A percentile compares a stretch with the other conserved stretches of the same genome.
Evolutionary conservation across 805 yeast species (phyloP).

Genomic region (Torulaspora franciscae): DNA sequence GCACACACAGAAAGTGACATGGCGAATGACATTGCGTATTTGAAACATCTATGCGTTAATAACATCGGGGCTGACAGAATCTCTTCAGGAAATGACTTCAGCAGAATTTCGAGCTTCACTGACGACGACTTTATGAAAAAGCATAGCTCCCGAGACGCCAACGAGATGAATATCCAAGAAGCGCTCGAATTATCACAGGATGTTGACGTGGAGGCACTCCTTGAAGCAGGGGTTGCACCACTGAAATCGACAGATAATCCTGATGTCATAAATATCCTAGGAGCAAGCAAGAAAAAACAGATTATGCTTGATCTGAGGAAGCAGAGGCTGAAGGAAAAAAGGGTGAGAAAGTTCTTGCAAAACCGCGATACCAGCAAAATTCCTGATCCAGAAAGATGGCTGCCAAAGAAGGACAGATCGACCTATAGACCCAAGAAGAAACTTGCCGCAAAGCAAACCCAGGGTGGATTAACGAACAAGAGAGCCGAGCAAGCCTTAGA

Average conservation of each 20-base stretch:
- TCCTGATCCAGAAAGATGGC: constrained; percentile 80
- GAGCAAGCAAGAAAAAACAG: constrained; percentile 15
- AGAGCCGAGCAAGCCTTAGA: constrained; percentile 33
- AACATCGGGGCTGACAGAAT: constrained; percentile 20
- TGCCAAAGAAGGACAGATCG: constrained; percentile 80
- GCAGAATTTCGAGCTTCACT: constrained; percentile 7
- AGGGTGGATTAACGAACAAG: constrained; percentile 55
- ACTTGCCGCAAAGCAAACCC: constrained; percentile 47
- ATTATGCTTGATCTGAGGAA: constrained; percentile 31
- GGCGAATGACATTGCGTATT: constrained; percentile 17
- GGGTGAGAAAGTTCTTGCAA: constrained; percentile 21
- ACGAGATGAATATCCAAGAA: constrained; percentile 12
- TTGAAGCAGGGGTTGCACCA: constrained; percentile 20
- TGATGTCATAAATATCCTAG: constrained; percentile 16
- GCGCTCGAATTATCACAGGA: constrained; percentile 19
- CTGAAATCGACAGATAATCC: constrained; percentile 15
- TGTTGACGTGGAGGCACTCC: constrained; percentile 24
- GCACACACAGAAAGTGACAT: too few relatives aligned
- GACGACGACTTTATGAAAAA: constrained; percentile 15
- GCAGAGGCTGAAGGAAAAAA: constrained; percentile 21
- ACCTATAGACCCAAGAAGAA: constrained; percentile 73
- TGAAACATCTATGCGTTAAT: constrained; percentile 32
- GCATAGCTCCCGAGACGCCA: constrained; percentile 7
- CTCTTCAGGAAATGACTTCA: constrained; percentile 19
- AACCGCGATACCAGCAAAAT: constrained; percentile 33